These are phyloP conservation scores for Scedosporium minutisporum DNA, from an alignment of 2,329 filamentous ascomycete genomes.

Conservation along the genomic window DNA sequence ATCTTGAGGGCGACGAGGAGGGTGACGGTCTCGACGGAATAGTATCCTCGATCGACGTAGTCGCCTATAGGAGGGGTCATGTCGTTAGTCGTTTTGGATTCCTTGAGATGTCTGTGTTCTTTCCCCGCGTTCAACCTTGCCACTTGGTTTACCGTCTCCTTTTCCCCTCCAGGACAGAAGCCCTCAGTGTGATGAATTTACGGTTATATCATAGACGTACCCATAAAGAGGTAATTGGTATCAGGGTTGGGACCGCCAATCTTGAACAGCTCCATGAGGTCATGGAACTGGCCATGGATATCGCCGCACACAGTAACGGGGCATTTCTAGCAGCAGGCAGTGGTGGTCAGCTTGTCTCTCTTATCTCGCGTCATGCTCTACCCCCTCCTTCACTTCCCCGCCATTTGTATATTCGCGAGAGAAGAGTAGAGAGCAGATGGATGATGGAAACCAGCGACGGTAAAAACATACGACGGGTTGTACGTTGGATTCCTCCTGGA, in stretches of 20 bases:
- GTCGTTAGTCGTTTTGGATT: neutral
- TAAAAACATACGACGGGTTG: conserved; percentile 76
- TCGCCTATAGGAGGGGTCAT: conserved; percentile 52
- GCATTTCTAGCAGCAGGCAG: conserved; percentile 60
- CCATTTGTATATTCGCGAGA: neutral
- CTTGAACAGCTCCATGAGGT: conserved; percentile 98
- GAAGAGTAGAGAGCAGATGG: neutral
- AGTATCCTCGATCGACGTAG: conserved; percentile 98
- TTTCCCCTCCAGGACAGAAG: neutral
- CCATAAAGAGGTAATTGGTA: conserved; percentile 99
- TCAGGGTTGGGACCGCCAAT: conserved; percentile 97
- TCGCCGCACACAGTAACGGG: conserved; percentile 97
- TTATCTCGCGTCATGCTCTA: neutral
- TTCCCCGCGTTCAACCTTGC: neutral
- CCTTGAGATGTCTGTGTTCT: neutral
- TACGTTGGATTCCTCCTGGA: conserved; percentile 97
- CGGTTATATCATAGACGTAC: conserved; percentile 36
- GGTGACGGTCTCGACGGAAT: conserved; percentile 96
- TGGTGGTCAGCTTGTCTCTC: neutral
- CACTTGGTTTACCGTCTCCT: no score
- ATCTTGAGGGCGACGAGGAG: conserved; percentile 96
- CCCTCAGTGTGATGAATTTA: neutral
- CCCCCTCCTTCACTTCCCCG: neutral
- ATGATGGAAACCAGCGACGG: neutral
- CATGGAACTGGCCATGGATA: conserved; percentile 98